Base-by-base conservation (phyloP, 805 yeast genomes). In the Dipodascus albidus region DNA sequence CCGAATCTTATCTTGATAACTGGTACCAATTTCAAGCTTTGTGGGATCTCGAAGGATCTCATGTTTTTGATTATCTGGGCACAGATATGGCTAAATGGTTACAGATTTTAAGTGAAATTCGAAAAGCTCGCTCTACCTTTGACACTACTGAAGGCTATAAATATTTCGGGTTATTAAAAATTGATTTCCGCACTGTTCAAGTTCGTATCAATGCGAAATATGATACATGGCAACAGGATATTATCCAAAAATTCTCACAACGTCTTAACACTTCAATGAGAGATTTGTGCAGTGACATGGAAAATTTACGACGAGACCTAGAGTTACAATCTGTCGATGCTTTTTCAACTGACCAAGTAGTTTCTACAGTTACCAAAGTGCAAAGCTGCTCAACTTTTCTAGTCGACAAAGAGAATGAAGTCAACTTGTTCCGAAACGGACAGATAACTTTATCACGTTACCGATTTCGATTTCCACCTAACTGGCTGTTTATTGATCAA, bases 401-500 rank as follows among this genome's bases (percentile, higher is more conserved):
- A 2, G 58, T 55, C 1, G 35, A 50, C 3, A 64, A 71, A 67
- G 58, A 56, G 4, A 35, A 38, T 8, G 24, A 51, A 1, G 53
- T 72, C 2, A 49, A 50, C 1, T 31, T 59, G 1, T 64, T 67
- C 49, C 59, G 65, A 38, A 47, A 58, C 1, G 74, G 76, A 3
- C 84, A 81, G 53, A 59, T 61, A 2, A 54, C 71, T 1, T 60
- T 81, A 6, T 55, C 69, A 1, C 71, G 74, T 24, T 68, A 72
- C n/a, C 67, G 83, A 48, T 75, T 67, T 55, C 70, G 70, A 21
- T 74, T 79, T 50, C 77, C 83, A 0, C 35, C 66, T 0, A 74
- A 75, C 24, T 83, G 89, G 84, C 56, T 82, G 0, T 78, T 70
- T 62, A 70, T 70, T 49, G 93, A 85, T 44, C 95, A 87, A 58